These are phyloP conservation scores for Aspergillus hiratsukae DNA, from an alignment of 2,329 filamentous ascomycete genomes.

Conservation along the genomic window DNA sequence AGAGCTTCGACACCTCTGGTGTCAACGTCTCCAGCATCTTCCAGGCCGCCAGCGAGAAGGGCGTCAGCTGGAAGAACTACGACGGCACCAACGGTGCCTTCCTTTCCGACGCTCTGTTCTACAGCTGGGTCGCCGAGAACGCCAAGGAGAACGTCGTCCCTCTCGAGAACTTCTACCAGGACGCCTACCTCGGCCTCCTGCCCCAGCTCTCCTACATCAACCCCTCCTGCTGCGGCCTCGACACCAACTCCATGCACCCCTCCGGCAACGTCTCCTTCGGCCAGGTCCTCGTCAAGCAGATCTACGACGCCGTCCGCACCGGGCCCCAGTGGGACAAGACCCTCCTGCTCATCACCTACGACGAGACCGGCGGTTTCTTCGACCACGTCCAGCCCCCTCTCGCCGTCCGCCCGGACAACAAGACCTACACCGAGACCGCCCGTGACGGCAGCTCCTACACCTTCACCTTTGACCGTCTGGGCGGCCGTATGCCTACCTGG, in stretches of 20 bases:
- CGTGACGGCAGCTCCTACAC: constrained; percentile 23
- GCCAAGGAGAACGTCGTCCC: not conserved
- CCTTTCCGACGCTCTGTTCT: constrained; percentile 24
- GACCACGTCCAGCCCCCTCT: constrained; percentile 34
- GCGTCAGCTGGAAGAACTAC: constrained; percentile 31
- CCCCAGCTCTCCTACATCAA: constrained; percentile 35
- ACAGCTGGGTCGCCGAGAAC: constrained; percentile 21
- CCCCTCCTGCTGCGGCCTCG: constrained; percentile 37
- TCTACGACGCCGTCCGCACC: constrained; percentile 34
- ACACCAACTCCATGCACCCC: constrained; percentile 25
- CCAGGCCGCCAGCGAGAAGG: constrained; percentile 27
- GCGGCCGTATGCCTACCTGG: constrained; percentile 29
- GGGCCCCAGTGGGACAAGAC: constrained; percentile 35
- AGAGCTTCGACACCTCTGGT: constrained; percentile 11
- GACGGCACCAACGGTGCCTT: constrained; percentile 13
- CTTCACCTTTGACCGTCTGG: constrained; percentile 23
- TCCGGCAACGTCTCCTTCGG: constrained; percentile 32
- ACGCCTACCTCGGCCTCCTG: constrained; percentile 28
- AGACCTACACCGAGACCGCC: constrained; percentile 32
- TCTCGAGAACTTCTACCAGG: constrained; percentile 19
- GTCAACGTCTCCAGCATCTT: constrained; percentile 32
- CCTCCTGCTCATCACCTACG: constrained; percentile 32
- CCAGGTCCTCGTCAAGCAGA: constrained; percentile 33
- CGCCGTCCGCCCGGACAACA: constrained; percentile 29
- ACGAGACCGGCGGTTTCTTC: constrained; percentile 36